Conservation (phyloP, 2,329 filamentous ascomycete species). For the Xylariomycetidae sp. region DNA sequence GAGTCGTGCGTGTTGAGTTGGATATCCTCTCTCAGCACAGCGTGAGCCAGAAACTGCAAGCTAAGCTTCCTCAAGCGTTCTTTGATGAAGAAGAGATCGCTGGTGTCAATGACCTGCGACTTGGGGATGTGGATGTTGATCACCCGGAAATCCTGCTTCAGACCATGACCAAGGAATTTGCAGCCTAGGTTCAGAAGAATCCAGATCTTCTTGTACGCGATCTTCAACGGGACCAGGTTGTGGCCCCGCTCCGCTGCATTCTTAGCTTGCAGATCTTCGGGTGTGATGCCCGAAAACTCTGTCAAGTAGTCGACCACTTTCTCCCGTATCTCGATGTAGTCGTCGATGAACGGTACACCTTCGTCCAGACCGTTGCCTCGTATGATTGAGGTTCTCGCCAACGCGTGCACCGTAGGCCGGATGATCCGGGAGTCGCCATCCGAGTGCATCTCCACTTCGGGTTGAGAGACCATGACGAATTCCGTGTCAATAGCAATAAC, state of each 20-base stretch:
- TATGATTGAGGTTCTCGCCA: conserved; percentile 89
- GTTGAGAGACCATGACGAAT: conserved; percentile 87
- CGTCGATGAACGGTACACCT: conserved; percentile 87
- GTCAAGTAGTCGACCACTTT: conserved; percentile 94
- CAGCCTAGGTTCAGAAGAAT: conserved; percentile 90
- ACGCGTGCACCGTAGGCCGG: conserved; percentile 79
- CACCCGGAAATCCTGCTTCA: conserved; percentile 93
- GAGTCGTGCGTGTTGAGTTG: conserved; percentile 90
- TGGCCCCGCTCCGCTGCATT: conserved; percentile 60
- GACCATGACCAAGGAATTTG: conserved; percentile 86
- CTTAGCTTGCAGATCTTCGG: conserved; percentile 71
- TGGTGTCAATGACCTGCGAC: conserved; percentile 87
- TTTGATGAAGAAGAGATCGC: conserved; percentile 81
- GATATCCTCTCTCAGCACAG: conserved; percentile 86
- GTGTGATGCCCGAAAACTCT: conserved; percentile 84
- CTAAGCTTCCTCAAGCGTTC: conserved; percentile 79
- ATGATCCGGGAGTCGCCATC: conserved; percentile 91
- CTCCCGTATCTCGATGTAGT: conserved; percentile 90
- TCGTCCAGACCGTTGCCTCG: conserved; percentile 72
- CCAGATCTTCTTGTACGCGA: conserved; percentile 98
- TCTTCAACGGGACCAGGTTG: conserved; percentile 79
- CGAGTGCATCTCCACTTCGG: conserved; percentile 93
- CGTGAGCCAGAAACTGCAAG: conserved; percentile 86
- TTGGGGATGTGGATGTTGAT: conserved; percentile 96
- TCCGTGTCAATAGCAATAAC: conserved; percentile 92